Evolutionary conservation across 768 basidiomycete genomes (phyloP), one percentile per base, ranked within the genome.

Genomic region (Leucocoprinus sp.): DNA sequence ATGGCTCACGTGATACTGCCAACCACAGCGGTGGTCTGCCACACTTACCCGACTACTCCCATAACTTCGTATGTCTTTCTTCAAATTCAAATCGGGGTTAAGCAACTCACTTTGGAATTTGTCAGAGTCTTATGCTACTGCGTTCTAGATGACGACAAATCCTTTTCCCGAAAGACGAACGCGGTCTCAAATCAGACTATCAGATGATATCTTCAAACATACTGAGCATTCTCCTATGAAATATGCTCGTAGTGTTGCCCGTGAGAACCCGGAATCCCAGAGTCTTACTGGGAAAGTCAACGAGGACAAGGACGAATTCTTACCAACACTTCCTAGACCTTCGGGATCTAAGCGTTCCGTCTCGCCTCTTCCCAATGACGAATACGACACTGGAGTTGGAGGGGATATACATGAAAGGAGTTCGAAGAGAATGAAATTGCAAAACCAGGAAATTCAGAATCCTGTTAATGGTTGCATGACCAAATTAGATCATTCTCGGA

Each of bases 191-290:
- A 61, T 73, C 51, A 62, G 65, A 22, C 57, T 75, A 21, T 64
- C 73, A 21, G 68, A 78, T 57, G 57, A 64, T 18, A 60, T 74
- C n/a, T 60, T 77, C 18, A 64, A 61, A 33, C 55, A 76, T 37
- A 61, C 74, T 23, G 65, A 67, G 26, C 60, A 63, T 22, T 78
- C 76, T 17, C 76, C 77, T 1, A 63, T 78, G 62, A 78, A 79
- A 57, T 63, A 67, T 54, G 76, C 76, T 40, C 66, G 68, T 39
- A 67, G 54, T 42, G 58, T 67, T 9, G 52, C 24, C 8, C 39
- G 62, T 37, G 61, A 60, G 48, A 64, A 55, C 52, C 60, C 53
- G 21, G 52, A 42, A 21, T 47, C 51, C 26, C 43, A 41, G 22
- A 42, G 29, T 26, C 35, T 28, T 18, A 35, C 45, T 36, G 52